Base-by-base conservation (phyloP, 306 rosid genomes). In the Vicia faba region DNA sequence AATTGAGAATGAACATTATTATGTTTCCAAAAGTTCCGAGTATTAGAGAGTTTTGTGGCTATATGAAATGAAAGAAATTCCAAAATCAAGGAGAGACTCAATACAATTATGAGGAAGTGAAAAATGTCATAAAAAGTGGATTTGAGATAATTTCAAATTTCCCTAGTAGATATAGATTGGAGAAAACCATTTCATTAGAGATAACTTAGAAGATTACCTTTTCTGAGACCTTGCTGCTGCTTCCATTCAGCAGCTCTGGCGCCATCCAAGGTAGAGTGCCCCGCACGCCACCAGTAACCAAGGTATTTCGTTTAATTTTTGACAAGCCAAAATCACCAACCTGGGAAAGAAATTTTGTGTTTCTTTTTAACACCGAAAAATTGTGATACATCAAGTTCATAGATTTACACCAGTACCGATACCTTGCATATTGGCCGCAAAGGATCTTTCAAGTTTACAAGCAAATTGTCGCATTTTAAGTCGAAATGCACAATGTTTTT, bases 241-340 rank as follows among this genome's bases (percentile, higher is more conserved):
- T 80, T 18, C 97, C 96, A 71, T 89, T 89, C 29, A 91, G 87
- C 70, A 88, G 81, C 79, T 91, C 96, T 1, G 97, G 97, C 23
- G 97, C 97, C 97, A 91, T 88, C 97, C 97, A 91, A 62, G 97
- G 97, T 39, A 91, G 62, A 10, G 97, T 91, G 66, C 97, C 97
- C 38, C 96, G 89, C 59, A 91, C 96, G 41, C 97, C 97, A 31
- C 97, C 97, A 60, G 97, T 86, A 69, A 91, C 96, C 81, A 91
- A 64, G 60, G 97, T 91, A 78, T 89, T 89, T 68, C 95, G 80
- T 78, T 88, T 91, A 63, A 91, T 91, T 82, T 91, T 91, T 71
- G 97, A 91, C 82, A 91, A 86, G 40, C 97, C 97, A 81, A 91
- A 91, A 81, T 91, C 97, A 68, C 92, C 97, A 11, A 91, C 97